These are phyloP conservation scores for Fusarium mexicanum DNA, from an alignment of 2,329 filamentous ascomycete genomes.

Conservation along the genomic window DNA sequence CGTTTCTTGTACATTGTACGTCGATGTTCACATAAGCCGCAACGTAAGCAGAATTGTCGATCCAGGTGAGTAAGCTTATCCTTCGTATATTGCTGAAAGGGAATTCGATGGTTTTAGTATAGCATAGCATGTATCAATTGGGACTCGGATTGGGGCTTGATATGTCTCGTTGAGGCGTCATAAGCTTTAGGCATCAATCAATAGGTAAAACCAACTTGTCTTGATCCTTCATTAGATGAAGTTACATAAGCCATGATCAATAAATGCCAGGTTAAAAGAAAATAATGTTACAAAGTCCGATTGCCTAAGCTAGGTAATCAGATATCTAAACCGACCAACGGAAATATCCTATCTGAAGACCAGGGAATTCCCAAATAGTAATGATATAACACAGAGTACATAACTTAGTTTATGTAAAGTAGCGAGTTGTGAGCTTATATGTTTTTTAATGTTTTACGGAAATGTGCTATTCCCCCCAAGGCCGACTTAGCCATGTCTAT, in stretches of 20 bases:
- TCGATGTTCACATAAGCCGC: background rate
- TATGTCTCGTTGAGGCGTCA: too few relatives aligned
- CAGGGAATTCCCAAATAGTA: background rate
- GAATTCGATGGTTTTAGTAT: rapidly evolving
- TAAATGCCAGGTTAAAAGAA: background rate
- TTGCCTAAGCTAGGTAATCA: too few relatives aligned
- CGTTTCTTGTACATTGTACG: rapidly evolving
- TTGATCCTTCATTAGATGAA: background rate
- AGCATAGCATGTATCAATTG: rapidly evolving
- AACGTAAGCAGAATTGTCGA: background rate
- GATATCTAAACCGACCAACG: background rate
- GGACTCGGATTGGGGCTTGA: too few relatives aligned
- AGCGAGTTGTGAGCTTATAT: too few relatives aligned
- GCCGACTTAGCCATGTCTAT: background rate
- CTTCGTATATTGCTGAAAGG: rapidly evolving
- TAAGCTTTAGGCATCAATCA: too few relatives aligned
- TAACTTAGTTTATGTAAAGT: too few relatives aligned
- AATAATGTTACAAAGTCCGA: rapidly evolving
- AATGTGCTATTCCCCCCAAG: background rate
- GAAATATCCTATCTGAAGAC: background rate
- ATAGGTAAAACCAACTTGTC: too few relatives aligned
- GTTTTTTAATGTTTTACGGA: background rate
- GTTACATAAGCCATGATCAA: rapidly evolving
- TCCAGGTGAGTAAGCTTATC: background rate
- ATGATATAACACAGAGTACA: too few relatives aligned